Percentiles rank a stretch among this genome's conserved stretches.
These are phyloP conservation scores for Trichoderma oligosporum DNA, from an alignment of 2,329 filamentous ascomycete species.

Conservation along the genomic window DNA sequence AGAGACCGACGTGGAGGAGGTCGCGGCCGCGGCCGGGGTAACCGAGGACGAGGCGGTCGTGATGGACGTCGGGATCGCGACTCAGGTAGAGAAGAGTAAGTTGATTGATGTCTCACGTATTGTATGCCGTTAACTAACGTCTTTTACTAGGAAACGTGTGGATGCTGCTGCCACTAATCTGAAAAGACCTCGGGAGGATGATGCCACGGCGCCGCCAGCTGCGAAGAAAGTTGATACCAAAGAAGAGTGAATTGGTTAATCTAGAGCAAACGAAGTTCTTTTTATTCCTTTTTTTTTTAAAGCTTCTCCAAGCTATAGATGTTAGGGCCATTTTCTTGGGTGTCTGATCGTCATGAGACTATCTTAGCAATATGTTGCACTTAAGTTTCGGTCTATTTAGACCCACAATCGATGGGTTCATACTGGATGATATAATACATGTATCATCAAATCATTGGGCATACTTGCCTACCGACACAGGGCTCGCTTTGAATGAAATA, in stretches of 20 bases:
- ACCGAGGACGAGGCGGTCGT: conserved; percentile 42
- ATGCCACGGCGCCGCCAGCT: conserved; percentile 42
- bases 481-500: not conserved
- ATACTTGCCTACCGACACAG: not conserved
- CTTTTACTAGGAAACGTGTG: conserved; percentile 4
- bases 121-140: not conserved
- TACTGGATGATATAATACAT: not conserved
- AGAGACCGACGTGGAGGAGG: conserved; percentile 45
- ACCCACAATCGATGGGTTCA: not conserved
- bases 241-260: conserved; percentile 30
- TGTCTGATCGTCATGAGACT: conserved; percentile 1
- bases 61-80: conserved; percentile 34
- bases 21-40: conserved; percentile 43
- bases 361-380: not conserved
- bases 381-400: not conserved
- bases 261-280: not conserved
- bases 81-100: conserved; percentile 25
- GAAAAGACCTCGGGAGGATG: conserved; percentile 56
- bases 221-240: conserved; percentile 62
- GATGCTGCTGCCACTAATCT: conserved; percentile 33
- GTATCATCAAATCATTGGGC: conserved; percentile 2
- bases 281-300: not conserved
- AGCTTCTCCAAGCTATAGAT: not conserved
- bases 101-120: not conserved
- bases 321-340: not conserved